Conservation (phyloP, 176 grass and related monocot species). For the Echinochloa phyllopogon region DNA sequence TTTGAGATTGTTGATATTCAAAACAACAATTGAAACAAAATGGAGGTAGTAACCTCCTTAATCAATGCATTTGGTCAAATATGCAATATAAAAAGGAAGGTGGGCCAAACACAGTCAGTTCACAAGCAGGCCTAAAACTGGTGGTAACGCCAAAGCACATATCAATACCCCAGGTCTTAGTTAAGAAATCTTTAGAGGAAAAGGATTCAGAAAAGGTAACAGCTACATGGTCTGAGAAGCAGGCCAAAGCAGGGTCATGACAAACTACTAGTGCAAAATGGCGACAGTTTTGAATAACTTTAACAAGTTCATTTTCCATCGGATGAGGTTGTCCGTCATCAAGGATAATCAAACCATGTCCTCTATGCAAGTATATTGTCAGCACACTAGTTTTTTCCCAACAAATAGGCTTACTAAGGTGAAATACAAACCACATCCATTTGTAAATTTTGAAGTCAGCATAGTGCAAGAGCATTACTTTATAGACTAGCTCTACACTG, state of each 20-base stretch:
- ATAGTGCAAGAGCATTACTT: not conserved
- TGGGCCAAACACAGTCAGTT: not conserved
- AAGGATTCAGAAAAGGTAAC: not conserved
- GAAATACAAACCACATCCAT: not conserved
- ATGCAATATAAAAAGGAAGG: not conserved
- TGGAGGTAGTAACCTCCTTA: not conserved
- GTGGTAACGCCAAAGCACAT: not conserved
- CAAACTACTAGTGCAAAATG: slow-evolving; percentile 5
- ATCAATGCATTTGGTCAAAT: not conserved
- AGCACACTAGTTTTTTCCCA: not conserved
- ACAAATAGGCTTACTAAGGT: not conserved
- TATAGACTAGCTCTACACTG: not conserved
- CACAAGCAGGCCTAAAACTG: slow-evolving; percentile 1
- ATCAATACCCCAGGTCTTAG: not conserved
- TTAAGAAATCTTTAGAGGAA: not conserved
- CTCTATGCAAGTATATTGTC: not conserved
- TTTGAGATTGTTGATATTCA: not conserved
- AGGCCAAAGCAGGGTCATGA: not conserved
- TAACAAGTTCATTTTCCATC: not conserved
- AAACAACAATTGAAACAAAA: not conserved
- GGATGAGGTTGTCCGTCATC: not conserved
- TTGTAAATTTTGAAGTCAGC: not conserved
- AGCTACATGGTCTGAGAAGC: not conserved
- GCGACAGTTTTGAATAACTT: not conserved
- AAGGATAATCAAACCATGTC: not conserved